phyloP scores from a whole-genome alignment of 257 asterid species.

The Ilex asprella region DNA sequence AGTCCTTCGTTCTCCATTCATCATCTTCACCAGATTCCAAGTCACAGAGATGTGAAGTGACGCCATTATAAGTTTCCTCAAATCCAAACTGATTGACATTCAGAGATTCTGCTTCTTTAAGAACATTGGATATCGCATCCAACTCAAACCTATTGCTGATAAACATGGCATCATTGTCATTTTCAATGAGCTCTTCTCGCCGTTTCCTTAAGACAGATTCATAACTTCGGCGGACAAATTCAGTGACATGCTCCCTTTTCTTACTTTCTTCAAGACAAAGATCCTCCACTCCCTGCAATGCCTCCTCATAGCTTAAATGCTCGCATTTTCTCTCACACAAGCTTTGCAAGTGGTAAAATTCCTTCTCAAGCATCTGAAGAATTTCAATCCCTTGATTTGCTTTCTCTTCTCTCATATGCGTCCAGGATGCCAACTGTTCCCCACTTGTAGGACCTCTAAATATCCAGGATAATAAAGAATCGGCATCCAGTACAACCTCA shows the following conservation, averaged over 20 bases:
- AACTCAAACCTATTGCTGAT: constrained; percentile 62
- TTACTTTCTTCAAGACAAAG: constrained; percentile 82
- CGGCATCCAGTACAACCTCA: constrained; percentile 54
- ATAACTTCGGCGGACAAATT: constrained; percentile 48
- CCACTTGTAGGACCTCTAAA: constrained; percentile 64
- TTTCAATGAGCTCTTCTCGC: constrained; percentile 63
- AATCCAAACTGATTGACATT: constrained; percentile 68
- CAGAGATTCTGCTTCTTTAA: constrained; percentile 83
- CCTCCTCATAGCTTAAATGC: constrained; percentile 78
- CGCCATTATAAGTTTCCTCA: constrained; percentile 68
- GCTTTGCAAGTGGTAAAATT: constrained; percentile 67
- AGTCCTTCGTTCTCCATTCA: constrained; percentile 77
- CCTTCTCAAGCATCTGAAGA: constrained; percentile 80
- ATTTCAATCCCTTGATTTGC: constrained; percentile 60
- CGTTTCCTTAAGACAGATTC: constrained; percentile 67
- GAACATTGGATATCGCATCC: constrained; percentile 77
- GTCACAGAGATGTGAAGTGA: constrained; percentile 60
- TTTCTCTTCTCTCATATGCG: constrained; percentile 58
- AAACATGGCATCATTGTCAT: constrained; percentile 40
- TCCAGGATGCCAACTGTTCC: constrained; percentile 69
- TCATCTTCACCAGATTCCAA: constrained; percentile 77
- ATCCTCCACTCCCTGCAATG: constrained; percentile 79
- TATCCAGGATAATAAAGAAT: constrained; percentile 85
- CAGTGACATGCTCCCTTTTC: constrained; percentile 60
- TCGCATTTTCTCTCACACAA: constrained; percentile 87